Evolutionary conservation across 2,329 filamentous ascomycete genomes (phyloP).

Genomic region (Hypomyces rosellus): DNA sequence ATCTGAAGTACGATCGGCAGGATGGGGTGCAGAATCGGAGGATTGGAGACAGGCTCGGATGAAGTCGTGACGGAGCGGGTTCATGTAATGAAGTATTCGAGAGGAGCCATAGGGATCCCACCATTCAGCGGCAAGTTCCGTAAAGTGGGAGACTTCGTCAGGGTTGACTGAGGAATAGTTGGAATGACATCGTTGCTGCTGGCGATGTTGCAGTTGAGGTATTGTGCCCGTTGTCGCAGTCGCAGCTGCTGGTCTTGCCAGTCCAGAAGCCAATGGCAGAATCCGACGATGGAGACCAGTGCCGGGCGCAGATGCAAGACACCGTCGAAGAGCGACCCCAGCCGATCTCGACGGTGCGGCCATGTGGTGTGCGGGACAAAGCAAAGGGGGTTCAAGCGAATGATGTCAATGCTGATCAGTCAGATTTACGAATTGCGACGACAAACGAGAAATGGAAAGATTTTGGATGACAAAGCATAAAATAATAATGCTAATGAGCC

Average conservation of each 20-base stretch:
- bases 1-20: slow-evolving; percentile 22
- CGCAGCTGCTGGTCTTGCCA: background rate
- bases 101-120: slow-evolving; percentile 95
- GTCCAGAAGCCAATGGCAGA: background rate
- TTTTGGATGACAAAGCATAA: too few species aligned
- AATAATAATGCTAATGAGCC: too few species aligned
- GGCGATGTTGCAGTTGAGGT: background rate
- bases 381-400: background rate
- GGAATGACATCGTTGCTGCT: slow-evolving; percentile 14
- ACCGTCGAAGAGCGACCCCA: slow-evolving; percentile 1
- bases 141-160: slow-evolving; percentile 90
- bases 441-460: too few species aligned
- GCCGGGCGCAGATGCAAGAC: background rate
- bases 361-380: slow-evolving; percentile 7
- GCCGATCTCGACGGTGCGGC: slow-evolving; percentile 12
- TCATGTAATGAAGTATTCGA: slow-evolving; percentile 92
- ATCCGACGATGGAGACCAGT: background rate
- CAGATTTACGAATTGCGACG: too few species aligned
- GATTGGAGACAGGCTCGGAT: slow-evolving; percentile 64
- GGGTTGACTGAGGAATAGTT: slow-evolving; percentile 70
- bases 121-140: slow-evolving; percentile 86
- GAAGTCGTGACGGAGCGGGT: slow-evolving; percentile 91
- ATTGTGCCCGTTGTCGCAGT: background rate
- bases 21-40: slow-evolving; percentile 31
- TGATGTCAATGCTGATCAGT: too few species aligned